Percentiles rank a stretch among this genome's conserved stretches.
phyloP scores from a whole-genome alignment of 352 stramenopile species.

The Plasmopara halstedii region DNA sequence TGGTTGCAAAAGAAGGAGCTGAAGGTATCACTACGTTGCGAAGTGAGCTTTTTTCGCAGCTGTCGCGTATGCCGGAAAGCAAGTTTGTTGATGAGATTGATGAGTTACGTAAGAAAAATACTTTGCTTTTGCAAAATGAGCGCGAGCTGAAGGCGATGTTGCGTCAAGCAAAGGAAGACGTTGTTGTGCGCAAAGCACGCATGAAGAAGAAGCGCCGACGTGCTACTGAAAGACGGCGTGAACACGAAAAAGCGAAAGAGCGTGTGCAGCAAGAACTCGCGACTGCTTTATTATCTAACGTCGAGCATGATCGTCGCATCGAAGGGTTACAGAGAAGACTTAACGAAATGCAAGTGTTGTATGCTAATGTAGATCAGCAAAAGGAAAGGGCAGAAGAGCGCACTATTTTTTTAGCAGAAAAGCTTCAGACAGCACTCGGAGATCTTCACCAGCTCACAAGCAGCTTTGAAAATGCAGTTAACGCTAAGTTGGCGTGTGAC shows the following conservation, averaged over 20 bases:
- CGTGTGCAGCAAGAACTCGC: conserved; percentile 33
- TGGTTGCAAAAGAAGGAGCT: conserved; percentile 21
- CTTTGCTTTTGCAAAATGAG: conserved; percentile 57
- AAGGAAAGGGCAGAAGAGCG: conserved; percentile 37
- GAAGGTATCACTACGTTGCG: conserved; percentile 19
- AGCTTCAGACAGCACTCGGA: conserved; percentile 49
- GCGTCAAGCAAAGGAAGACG: conserved; percentile 48
- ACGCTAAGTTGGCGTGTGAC: conserved; percentile 37
- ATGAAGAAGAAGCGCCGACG: conserved; percentile 71
- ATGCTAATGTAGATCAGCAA: conserved; percentile 27
- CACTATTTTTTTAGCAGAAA: conserved; percentile 44
- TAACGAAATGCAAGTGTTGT: conserved; percentile 7
- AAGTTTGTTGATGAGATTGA: conserved; percentile 78
- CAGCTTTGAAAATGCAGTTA: conserved; percentile 50
- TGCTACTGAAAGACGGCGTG: conserved; percentile 45
- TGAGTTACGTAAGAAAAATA: conserved; percentile 58
- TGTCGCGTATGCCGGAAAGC: conserved; percentile 69
- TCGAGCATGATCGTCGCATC: conserved; percentile 7
- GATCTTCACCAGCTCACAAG: conserved; percentile 66
- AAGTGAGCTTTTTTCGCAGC: conserved; percentile 50
- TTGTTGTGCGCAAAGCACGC: conserved; percentile 52
- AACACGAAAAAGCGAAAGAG: conserved; percentile 47
- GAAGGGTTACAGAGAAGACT: conserved; percentile 20
- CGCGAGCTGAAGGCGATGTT: conserved; percentile 67
- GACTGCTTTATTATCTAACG: conserved; percentile 9